Base-by-base conservation (phyloP, 2,329 filamentous ascomycete species). In the Aspergillus neotritici region DNA sequence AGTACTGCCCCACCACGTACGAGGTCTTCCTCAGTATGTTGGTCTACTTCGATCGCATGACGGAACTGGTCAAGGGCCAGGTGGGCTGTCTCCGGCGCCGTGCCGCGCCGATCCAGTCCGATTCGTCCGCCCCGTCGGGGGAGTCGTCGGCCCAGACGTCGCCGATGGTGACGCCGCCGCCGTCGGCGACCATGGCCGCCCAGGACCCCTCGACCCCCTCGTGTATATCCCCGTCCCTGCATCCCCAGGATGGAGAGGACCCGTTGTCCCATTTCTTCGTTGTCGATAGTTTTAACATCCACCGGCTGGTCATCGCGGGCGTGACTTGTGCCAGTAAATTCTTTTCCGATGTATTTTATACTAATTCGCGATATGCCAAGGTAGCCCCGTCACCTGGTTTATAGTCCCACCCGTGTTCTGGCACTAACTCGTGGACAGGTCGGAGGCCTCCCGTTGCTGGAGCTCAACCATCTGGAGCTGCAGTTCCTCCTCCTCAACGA, bases 241-340 rank as follows among this genome's bases (percentile, higher is more conserved):
- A 61, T 14, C 54, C 61, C 2, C 60, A 73, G 34, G 67, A 67
- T 12, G 62, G 68, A 12, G 72, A 76, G 1, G 73, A 78, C 44
- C 74, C 73, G 42, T 69, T 83, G 34, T 80, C 79, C 3, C 82
- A 86, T 57, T 86, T 83, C 59, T 97, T 98, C 62, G 91, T 97
- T 32, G 93, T 97, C 9, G 93, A 98, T 69, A 97, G 93, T 70
- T 98, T 93, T 73, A 98, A 98, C 69, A 97, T 98, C 51, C 93
- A 98, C 64, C 83, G 93, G 43, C 74, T 98, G 43, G 90, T 97
- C 42, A 98, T 98, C 63, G 88, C 93, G 2, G 93, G 91, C 30
- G 93, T 98, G 34, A 98, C 93, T 3, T 97, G 93, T 67, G 90
- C 93, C 4, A 97, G 91, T 79, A 98, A 98, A 68, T 98, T 97